Conservation (phyloP, 371 early-diverging fungal species). For the Dichotomocladium elegans region DNA sequence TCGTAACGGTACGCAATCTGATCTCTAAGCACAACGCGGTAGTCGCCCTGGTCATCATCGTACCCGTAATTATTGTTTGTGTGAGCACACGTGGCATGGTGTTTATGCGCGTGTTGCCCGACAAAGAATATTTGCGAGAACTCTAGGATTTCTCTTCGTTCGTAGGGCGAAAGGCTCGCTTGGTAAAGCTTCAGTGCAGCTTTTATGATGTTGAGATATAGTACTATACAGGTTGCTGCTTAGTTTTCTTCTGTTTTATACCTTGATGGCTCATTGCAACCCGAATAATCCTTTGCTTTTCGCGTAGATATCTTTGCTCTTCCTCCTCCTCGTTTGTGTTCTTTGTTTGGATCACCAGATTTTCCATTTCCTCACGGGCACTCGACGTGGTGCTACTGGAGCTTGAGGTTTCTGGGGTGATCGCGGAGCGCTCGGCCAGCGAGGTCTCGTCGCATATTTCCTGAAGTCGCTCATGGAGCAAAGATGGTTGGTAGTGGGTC, state of each 20-base stretch:
- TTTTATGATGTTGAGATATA: too few species aligned
- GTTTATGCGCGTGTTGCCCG: slow-evolving; percentile 67
- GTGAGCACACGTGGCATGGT: slow-evolving; percentile 41
- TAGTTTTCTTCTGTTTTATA: neutral
- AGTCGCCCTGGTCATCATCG: slow-evolving; percentile 85
- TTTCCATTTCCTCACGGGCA: slow-evolving; percentile 8
- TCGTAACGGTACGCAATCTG: slow-evolving; percentile 84
- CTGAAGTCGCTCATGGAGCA: slow-evolving; percentile 21
- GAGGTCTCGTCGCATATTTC: slow-evolving; percentile 15
- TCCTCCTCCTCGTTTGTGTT: neutral
- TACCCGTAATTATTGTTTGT: slow-evolving; percentile 65
- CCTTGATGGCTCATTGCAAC: slow-evolving; percentile 45
- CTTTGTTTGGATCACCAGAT: neutral
- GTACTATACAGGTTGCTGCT: too few species aligned
- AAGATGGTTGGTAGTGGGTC: slow-evolving; percentile 4
- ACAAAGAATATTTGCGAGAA: slow-evolving; percentile 83
- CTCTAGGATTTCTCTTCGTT: slow-evolving; percentile 78
- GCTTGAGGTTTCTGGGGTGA: too few species aligned
- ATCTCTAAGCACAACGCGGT: slow-evolving; percentile 68
- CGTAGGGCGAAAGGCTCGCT: slow-evolving; percentile 67
- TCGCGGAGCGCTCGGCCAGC: slow-evolving; percentile 20
- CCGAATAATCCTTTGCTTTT: slow-evolving; percentile 11
- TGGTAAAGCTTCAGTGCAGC: slow-evolving; percentile 57
- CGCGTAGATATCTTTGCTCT: slow-evolving; percentile 2
- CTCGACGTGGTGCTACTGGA: slow-evolving; percentile 8